Conservation (phyloP, 2,329 filamentous ascomycete species). For the Fusarium drepaniforme region DNA sequence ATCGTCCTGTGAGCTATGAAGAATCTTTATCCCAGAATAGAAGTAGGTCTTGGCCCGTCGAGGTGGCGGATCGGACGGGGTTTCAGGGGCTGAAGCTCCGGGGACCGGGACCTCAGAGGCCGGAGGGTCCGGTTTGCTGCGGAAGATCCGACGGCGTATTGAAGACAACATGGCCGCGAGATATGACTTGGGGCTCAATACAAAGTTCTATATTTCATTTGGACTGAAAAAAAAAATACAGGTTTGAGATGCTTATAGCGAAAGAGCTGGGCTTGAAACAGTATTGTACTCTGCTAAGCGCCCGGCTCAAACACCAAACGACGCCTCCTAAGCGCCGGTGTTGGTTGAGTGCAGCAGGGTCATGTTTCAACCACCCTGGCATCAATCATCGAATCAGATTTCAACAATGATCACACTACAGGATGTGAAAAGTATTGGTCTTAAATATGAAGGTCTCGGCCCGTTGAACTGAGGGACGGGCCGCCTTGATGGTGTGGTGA, state of each 20-base stretch:
- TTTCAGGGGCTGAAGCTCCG: background rate
- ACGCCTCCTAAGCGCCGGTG: conserved; percentile 3
- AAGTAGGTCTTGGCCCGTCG: background rate
- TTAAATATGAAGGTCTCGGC: conserved; percentile 2
- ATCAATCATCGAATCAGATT: conserved; percentile 2
- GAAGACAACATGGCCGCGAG: conserved; percentile 9
- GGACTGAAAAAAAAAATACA: background rate
- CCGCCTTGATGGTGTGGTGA: background rate
- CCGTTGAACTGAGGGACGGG: background rate
- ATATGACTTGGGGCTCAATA: background rate
- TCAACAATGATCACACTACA: background rate
- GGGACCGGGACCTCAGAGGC: background rate
- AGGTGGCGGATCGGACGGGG: accelerated
- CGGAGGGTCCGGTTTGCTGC: background rate
- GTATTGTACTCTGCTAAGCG: conserved; percentile 18
- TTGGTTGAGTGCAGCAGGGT: background rate
- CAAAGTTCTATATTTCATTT: background rate
- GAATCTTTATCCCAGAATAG: conserved; percentile 7
- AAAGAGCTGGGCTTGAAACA: background rate
- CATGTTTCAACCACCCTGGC: background rate
- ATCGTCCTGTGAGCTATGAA: conserved; percentile 3
- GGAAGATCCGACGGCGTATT: conserved; percentile 7
- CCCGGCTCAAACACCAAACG: background rate
- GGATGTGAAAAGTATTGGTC: background rate
- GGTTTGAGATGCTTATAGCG: background rate